Evolutionary conservation across 108 stramenopile genomes (phyloP).

Genomic region (Cyclostephanos tholiformis): DNA sequence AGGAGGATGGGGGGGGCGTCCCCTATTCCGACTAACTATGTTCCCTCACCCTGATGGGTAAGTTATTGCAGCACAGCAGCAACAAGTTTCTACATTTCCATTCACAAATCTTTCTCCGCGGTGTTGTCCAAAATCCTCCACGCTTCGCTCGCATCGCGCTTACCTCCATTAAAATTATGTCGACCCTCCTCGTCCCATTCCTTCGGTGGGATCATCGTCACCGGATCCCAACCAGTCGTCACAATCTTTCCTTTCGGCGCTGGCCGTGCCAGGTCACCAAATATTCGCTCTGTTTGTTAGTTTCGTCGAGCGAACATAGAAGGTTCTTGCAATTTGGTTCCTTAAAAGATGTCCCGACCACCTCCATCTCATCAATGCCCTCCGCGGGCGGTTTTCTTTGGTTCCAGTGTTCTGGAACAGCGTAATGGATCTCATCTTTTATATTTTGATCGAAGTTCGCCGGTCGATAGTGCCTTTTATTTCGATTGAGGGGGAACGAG

Average conservation of each 20-base stretch:
- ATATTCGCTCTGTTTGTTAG: constrained; percentile 25
- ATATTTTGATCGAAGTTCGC: constrained; percentile 41
- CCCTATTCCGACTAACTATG: too few relatives aligned
- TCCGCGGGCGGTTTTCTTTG: background rate
- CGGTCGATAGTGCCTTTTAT: constrained; percentile 65
- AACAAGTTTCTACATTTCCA: too few relatives aligned
- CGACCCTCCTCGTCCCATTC: constrained; percentile 13
- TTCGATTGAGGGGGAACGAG: background rate
- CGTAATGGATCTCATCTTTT: constrained; percentile 9
- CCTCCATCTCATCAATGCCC: constrained; percentile 44
- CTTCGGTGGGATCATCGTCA: constrained; percentile 30
- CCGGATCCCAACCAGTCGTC: constrained; percentile 48
- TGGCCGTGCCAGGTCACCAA: constrained; percentile 58
- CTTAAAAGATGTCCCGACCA: constrained; percentile 63
- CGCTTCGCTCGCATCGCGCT: constrained; percentile 18
- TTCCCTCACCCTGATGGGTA: too few relatives aligned
- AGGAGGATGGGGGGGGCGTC: too few relatives aligned
- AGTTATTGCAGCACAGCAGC: too few relatives aligned
- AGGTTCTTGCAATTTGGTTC: constrained; percentile 69
- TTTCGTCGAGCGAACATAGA: constrained; percentile 47
- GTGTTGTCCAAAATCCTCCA: constrained; percentile 7
- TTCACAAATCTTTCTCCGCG: background rate
- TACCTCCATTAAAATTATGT: constrained; percentile 26
- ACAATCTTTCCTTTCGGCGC: constrained; percentile 53
- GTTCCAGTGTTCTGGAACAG: constrained; percentile 2